Conservation (phyloP, 257 asterid genomes). For the Solanum chaucha region DNA sequence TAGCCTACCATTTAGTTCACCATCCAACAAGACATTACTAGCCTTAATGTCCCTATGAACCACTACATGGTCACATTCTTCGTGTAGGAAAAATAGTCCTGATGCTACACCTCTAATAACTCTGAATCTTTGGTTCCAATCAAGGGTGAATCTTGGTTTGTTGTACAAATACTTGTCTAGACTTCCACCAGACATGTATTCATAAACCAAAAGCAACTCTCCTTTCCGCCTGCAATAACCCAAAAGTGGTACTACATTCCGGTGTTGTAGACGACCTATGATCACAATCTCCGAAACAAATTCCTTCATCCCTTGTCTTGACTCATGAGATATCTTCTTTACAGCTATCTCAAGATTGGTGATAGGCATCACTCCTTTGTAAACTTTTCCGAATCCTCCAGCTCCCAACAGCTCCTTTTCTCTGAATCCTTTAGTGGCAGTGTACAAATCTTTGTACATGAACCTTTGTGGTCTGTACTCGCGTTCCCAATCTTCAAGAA, state of each 20-base stretch:
- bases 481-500: too few relatives aligned
- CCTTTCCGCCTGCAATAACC: constrained; percentile 55
- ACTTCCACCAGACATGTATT: constrained; percentile 67
- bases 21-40: constrained; percentile 47
- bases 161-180: constrained; percentile 38
- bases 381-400: constrained; percentile 67
- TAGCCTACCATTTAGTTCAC: constrained; percentile 34
- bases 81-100: constrained; percentile 48
- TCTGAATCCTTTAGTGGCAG: constrained; percentile 40
- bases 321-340: constrained; percentile 50
- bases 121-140: constrained; percentile 40
- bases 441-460: too few relatives aligned
- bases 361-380: constrained; percentile 33
- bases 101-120: constrained; percentile 53
- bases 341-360: constrained; percentile 39
- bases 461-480: too few relatives aligned
- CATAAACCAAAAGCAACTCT: constrained; percentile 54
- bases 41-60: constrained; percentile 65
- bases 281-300: constrained; percentile 57
- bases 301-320: constrained; percentile 59
- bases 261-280: constrained; percentile 59
- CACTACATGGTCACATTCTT: constrained; percentile 59
- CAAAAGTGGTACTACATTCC: constrained; percentile 44
- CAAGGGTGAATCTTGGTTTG: constrained; percentile 20
- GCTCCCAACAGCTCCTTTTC: constrained; percentile 39